Conservation (phyloP, 2,329 filamentous ascomycete species). For the Hirsutella minnesotensis region DNA sequence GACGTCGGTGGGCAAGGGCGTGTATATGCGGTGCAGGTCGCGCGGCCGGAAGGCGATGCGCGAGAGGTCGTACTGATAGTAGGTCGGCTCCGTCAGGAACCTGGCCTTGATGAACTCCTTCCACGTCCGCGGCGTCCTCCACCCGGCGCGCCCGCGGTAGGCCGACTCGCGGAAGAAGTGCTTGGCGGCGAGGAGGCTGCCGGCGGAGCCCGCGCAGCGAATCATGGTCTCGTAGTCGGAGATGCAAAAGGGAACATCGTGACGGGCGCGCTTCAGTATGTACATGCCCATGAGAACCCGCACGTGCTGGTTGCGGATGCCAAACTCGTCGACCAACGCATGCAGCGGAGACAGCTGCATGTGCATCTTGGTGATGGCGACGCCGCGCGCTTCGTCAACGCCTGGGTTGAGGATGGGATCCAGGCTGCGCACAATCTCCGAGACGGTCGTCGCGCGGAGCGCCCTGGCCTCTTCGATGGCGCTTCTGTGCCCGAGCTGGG, state of each 20-base stretch:
- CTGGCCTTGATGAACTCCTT: constrained; percentile 35
- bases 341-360: constrained; percentile 25
- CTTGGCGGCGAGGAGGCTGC: constrained; percentile 22
- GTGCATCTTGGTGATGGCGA: constrained; percentile 26
- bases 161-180: constrained; percentile 23
- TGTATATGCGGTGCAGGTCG: constrained; percentile 18
- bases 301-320: constrained; percentile 30
- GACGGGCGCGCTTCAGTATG: constrained; percentile 20
- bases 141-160: constrained; percentile 11
- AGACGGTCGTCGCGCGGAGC: constrained; percentile 45
- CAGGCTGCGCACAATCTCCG: constrained; percentile 49
- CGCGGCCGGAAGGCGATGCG: constrained; percentile 27
- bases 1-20: constrained; percentile 4
- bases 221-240: constrained; percentile 34
- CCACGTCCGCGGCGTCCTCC: constrained; percentile 23
- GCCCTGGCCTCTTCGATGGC: constrained; percentile 18
- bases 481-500: constrained; percentile 9
- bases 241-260: constrained; percentile 15
- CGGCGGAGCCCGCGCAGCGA: constrained; percentile 33
- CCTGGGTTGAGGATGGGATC: constrained; percentile 41
- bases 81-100: constrained; percentile 32
- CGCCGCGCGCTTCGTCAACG: constrained; percentile 34
- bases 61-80: constrained; percentile 32
- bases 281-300: constrained; percentile 22
- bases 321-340: constrained; percentile 27